phyloP scores from a whole-genome alignment of 768 basidiomycete species.

The Hygrophorus pudorinus region DNA sequence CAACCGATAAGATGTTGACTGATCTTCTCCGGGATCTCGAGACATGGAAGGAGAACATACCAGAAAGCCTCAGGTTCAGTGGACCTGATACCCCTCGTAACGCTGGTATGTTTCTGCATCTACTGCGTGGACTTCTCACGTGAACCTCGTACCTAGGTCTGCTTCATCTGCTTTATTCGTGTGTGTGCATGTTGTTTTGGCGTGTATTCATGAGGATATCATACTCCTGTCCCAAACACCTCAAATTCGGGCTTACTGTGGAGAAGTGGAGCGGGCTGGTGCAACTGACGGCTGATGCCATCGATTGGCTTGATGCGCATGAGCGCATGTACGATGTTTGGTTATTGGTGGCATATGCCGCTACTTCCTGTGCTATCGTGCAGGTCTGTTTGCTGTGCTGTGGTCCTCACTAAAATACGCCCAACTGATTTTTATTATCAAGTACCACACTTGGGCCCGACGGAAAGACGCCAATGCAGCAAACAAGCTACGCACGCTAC shows the following conservation, averaged over 20 bases:
- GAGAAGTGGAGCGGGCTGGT: constrained; percentile 74
- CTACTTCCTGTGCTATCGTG: constrained; percentile 82
- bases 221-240: constrained; percentile 81
- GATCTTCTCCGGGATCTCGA: constrained; percentile 56
- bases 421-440: constrained; percentile 7
- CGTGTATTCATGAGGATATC: constrained; percentile 98
- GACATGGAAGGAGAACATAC: constrained; percentile 71
- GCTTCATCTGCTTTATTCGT: constrained; percentile 80
- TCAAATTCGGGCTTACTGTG: constrained; percentile 77
- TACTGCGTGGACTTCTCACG: constrained; percentile 1
- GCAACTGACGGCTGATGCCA: constrained; percentile 62
- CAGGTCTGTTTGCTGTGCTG: constrained; percentile 45
- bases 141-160: constrained; percentile 42
- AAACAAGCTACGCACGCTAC: constrained; percentile 63
- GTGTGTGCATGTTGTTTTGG: constrained; percentile 95
- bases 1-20: constrained; percentile 72
- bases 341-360: constrained; percentile 79
- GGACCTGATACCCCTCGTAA: constrained; percentile 57
- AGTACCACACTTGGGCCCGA: constrained; percentile 94
- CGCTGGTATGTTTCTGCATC: constrained; percentile 44
- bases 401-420: constrained; percentile 3
- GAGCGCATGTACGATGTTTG: constrained; percentile 80
- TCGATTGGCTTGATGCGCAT: constrained; percentile 83
- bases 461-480: constrained; percentile 70
- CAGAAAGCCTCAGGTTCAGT: constrained; percentile 66